Conservation (phyloP, 2,329 filamentous ascomycete genomes). For the Emergomyces africanus region DNA sequence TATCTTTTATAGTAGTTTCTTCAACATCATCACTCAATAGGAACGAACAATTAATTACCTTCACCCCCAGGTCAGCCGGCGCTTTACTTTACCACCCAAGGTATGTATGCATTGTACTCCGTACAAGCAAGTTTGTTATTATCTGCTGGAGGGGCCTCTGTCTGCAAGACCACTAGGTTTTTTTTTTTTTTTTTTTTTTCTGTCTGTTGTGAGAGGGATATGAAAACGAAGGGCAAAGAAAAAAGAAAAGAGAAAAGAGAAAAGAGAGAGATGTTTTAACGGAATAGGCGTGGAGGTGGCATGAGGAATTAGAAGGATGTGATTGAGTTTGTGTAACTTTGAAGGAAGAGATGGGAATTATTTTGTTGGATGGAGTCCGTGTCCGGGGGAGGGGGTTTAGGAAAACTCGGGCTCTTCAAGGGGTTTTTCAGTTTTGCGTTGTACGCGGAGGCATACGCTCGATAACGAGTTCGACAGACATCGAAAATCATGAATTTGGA, state of each 20-base stretch:
- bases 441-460: background rate
- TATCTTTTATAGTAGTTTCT: too few relatives aligned
- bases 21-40: too few relatives aligned
- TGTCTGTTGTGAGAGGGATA: conserved; percentile 4
- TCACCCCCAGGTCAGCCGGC: too few relatives aligned
- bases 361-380: background rate
- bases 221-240: conserved; percentile 4
- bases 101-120: too few relatives aligned
- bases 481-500: background rate
- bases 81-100: too few relatives aligned
- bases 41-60: too few relatives aligned
- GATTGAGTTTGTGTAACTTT: background rate
- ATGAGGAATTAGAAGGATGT: background rate
- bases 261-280: background rate
- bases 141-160: too few relatives aligned
- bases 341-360: background rate
- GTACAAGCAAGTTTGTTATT: too few relatives aligned
- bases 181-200: background rate
- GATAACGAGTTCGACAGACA: background rate
- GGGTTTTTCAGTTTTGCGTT: background rate
- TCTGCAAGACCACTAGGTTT: too few relatives aligned
- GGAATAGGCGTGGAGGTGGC: background rate
- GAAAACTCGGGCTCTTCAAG: background rate
- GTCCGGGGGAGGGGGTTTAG: background rate
- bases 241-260: too few relatives aligned